Evolutionary conservation across 331 rosid species (phyloP).

Genomic region (Telfairia occidentalis): DNA sequence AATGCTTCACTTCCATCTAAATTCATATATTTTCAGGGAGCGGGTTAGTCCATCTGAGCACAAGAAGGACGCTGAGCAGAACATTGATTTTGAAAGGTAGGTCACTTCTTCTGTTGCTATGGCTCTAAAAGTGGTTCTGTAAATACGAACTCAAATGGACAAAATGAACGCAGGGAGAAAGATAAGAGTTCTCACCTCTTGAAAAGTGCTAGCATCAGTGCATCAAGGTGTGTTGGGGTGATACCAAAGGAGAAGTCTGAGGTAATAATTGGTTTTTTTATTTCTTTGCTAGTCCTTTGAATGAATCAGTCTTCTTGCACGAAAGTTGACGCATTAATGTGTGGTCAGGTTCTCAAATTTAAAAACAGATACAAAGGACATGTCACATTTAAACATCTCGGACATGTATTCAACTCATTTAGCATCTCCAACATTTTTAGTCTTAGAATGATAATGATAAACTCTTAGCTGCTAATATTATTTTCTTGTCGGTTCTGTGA

Average conservation of each 20-base stretch:
- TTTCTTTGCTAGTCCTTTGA: not conserved
- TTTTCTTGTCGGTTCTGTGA: not conserved
- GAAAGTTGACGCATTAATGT: not conserved
- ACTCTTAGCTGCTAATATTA: not conserved
- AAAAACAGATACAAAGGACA: not conserved
- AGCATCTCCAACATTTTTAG: no score
- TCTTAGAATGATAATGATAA: not conserved
- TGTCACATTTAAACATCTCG: not conserved
- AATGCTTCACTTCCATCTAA: not conserved
- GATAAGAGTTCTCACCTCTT: conserved; percentile 23
- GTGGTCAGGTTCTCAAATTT: not conserved
- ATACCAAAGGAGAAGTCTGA: conserved; percentile 1
- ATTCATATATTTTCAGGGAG: conserved; percentile 23
- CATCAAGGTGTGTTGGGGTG: conserved; percentile 29
- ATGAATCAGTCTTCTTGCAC: not conserved
- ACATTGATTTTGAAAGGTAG: conserved; percentile 14
- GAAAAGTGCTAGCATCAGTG: conserved; percentile 40
- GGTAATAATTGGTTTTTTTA: not conserved
- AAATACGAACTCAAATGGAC: conserved; percentile 15
- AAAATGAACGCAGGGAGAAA: conserved; percentile 15
- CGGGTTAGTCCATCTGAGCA: conserved; percentile 29
- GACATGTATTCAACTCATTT: no score
- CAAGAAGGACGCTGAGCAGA: conserved; percentile 25
- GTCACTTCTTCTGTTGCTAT: conserved; percentile 27
- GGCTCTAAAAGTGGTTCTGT: conserved; percentile 22